Evolutionary conservation across 2,329 filamentous ascomycete species (phyloP).

Genomic region (Aspergillus udagawae): DNA sequence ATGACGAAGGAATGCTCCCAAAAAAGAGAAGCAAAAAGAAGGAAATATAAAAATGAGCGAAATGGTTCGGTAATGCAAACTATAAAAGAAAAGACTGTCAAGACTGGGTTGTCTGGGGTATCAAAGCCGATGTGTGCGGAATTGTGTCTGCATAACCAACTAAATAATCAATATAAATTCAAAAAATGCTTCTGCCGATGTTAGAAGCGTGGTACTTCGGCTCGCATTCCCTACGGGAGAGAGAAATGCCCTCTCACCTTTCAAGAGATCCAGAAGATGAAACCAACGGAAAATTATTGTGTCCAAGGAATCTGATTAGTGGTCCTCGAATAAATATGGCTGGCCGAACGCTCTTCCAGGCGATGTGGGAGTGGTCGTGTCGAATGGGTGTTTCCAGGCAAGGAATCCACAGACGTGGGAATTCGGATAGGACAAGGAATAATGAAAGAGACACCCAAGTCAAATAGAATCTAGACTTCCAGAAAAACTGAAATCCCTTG

Average conservation of each 20-base stretch:
- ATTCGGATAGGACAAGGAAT: not conserved
- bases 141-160: conserved; percentile 19
- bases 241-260: conserved; percentile 1
- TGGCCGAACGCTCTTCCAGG: not conserved
- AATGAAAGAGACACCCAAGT: not conserved
- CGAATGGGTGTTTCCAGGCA: not conserved
- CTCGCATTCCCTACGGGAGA: not conserved
- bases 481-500: not conserved
- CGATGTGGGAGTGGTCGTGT: not conserved
- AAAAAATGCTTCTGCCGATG: conserved; percentile 1
- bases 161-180: conserved; percentile 23
- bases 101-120: conserved; percentile 17
- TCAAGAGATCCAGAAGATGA: not conserved
- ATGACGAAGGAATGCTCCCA: conserved; percentile 7
- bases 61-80: not conserved
- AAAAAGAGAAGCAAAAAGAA: conserved; percentile 7
- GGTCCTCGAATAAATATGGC: not conserved
- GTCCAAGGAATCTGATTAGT: not conserved
- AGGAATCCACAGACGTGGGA: not conserved
- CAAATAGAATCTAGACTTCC: not conserved
- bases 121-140: conserved; percentile 16
- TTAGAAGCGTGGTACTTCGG: not conserved
- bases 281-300: not conserved
- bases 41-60: not conserved
- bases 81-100: conserved; percentile 13